phyloP scores from a whole-genome alignment of 495 filamentous ascomycete species.

The Xylaria bambusicola region DNA sequence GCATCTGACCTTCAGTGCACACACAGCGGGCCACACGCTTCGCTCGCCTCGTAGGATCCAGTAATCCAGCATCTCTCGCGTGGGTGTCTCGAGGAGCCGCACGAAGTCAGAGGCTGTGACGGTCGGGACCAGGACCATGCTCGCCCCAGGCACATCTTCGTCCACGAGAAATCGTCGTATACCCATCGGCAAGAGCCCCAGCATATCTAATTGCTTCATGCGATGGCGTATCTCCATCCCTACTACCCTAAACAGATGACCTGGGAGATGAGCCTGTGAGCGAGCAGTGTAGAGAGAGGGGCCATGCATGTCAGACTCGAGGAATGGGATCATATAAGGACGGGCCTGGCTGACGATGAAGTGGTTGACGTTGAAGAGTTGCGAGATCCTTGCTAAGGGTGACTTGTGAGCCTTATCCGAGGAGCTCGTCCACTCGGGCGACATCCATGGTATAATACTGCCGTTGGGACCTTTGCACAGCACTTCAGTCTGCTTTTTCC shows the following conservation, averaged over 20 bases:
- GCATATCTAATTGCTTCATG: conserved; percentile 75
- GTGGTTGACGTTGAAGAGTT: conserved; percentile 93
- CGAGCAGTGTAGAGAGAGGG: conserved; percentile 62
- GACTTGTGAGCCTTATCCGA: conserved; percentile 75
- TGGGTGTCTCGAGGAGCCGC: conserved; percentile 78
- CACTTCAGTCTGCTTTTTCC: conserved; percentile 61
- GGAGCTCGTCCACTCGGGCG: conserved; percentile 66
- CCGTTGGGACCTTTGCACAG: conserved; percentile 83
- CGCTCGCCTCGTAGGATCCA: conserved; percentile 86
- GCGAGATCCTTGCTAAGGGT: conserved; percentile 78
- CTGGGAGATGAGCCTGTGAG: conserved; percentile 56
- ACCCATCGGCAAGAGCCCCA: conserved; percentile 67
- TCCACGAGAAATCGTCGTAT: conserved; percentile 82
- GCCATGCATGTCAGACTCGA: conserved; percentile 77
- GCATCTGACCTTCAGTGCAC: conserved; percentile 79
- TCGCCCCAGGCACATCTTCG: conserved; percentile 80
- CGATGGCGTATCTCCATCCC: conserved; percentile 80
- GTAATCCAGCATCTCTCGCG: conserved; percentile 70
- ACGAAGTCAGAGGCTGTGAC: conserved; percentile 70
- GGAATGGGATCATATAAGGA: conserved; percentile 81
- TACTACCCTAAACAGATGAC: conserved; percentile 67
- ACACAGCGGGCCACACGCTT: conserved; percentile 90
- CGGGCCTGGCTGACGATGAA: conserved; percentile 80
- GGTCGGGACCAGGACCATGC: conserved; percentile 80
- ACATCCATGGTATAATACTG: conserved; percentile 75